Evolutionary conservation across 1,139 yeast genomes (phyloP).

Genomic region (Pichia sp.): DNA sequence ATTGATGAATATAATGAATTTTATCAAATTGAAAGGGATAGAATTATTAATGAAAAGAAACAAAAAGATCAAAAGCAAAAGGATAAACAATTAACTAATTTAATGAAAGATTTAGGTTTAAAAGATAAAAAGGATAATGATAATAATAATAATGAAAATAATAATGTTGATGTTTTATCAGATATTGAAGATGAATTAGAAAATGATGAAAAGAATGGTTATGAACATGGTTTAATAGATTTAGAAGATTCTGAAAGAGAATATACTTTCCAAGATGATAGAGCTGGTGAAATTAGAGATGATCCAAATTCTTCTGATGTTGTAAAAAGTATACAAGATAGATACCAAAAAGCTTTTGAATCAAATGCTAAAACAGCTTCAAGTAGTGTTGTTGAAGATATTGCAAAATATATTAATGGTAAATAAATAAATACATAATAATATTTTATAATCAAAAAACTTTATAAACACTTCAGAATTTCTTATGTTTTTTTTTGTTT

Average conservation of each 20-base stretch:
- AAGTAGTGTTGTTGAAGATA: conserved; percentile 62
- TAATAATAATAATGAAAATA: conserved; percentile 28
- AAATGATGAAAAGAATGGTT: conserved; percentile 42
- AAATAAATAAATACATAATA: not conserved
- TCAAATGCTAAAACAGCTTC: conserved; percentile 55
- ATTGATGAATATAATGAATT: conserved; percentile 80
- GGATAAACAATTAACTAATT: conserved; percentile 58
- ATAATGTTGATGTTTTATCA: conserved; percentile 42
- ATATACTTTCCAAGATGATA: conserved; percentile 71
- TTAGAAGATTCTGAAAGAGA: conserved; percentile 53
- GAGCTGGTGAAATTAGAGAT: conserved; percentile 51
- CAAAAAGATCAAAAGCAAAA: conserved; percentile 68
- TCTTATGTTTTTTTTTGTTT: too few relatives aligned
- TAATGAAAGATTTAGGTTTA: conserved; percentile 81
- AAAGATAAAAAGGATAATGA: conserved; percentile 32
- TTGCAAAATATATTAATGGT: conserved; percentile 51
- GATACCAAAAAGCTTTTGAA: conserved; percentile 70
- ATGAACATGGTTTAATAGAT: conserved; percentile 46
- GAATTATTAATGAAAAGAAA: conserved; percentile 69
- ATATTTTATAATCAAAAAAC: not conserved
- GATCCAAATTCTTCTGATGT: conserved; percentile 13
- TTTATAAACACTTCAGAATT: too few relatives aligned
- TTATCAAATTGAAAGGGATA: conserved; percentile 82
- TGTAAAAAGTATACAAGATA: conserved; percentile 50
- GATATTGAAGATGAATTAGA: conserved; percentile 29